Percentiles rank a stretch among this genome's conserved stretches.
Evolutionary conservation across 768 basidiomycete species (phyloP).

Genomic region (Phlebiopsis flavidoalba): DNA sequence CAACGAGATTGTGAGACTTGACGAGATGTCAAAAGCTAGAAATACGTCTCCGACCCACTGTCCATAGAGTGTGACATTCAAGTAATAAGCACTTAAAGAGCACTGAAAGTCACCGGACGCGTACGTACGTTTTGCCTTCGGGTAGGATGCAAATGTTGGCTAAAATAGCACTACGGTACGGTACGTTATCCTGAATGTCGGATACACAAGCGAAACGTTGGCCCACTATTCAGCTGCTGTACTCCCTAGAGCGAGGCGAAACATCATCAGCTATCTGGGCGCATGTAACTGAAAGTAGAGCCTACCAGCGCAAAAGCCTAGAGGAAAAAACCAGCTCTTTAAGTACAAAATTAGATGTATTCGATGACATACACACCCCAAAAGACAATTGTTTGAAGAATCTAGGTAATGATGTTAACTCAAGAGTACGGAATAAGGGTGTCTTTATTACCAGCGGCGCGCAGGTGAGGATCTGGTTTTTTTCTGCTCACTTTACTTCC

Average conservation of each 20-base stretch:
- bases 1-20: background rate
- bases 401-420: background rate
- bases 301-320: background rate
- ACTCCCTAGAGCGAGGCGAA: no score
- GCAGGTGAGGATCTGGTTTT: background rate
- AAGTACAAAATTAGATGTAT: background rate
- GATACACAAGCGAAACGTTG: no score
- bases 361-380: background rate
- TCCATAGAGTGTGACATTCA: background rate
- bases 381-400: background rate
- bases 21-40: background rate
- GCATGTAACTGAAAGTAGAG: background rate
- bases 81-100: no score
- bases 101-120: no score
- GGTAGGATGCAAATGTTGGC: no score
- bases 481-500: background rate
- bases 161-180: no score
- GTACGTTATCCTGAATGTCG: no score
- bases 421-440: background rate
- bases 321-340: background rate
- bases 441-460: background rate
- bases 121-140: no score
- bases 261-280: no score
- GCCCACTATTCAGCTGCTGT: no score
- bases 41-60: background rate